Base-by-base conservation (phyloP, 306 rosid genomes). In the Gillenia trifoliata region DNA sequence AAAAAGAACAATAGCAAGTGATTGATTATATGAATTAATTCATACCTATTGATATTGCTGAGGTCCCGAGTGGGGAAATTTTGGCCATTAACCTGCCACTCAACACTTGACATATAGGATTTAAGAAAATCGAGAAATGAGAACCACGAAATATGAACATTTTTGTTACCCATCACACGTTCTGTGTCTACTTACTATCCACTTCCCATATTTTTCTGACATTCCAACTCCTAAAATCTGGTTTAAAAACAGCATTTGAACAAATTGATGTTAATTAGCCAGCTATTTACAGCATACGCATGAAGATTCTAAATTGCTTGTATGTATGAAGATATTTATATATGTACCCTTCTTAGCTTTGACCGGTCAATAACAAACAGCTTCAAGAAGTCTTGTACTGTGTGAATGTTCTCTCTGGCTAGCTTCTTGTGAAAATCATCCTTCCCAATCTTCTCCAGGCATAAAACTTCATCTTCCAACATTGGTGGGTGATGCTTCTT, bases 371-470 rank as follows among this genome's bases (percentile, higher is more conserved):
- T 67, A 3, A 75, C 77, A 1, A 81, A 81, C 66, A 92, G 26
- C 84, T 92, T 85, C 75, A 94, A 86, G 68, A 94, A 94, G 40
- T 92, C 96, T 78, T 94, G 97, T 6, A 94, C 99, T 2, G 96
- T 92, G 20, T 81, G 59, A 49, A 94, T 86, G 2, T 84, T 74
- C 4, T 49, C 56, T 0, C 36, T 0, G 16, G 59, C 20, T 59
- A 94, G 68, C 75, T 83, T 92, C 52, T 3, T 84, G 80, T 94
- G 97, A 57, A 92, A 94, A 66, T 97, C 99, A 5, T 87, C 99
- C 80, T 94, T 94, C 0, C 96, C 97, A 20, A 94, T 94, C 82
- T 92, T 94, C 78, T 92, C 96, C 33, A 94, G 83, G n/a, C 99
- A 85, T 97, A 97, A 94, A 25, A 94, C 92, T 31, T 92, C 88